These are phyloP conservation scores for Rhizopus delemar DNA, from an alignment of 371 early-diverging fungal genomes.

Conservation along the genomic window DNA sequence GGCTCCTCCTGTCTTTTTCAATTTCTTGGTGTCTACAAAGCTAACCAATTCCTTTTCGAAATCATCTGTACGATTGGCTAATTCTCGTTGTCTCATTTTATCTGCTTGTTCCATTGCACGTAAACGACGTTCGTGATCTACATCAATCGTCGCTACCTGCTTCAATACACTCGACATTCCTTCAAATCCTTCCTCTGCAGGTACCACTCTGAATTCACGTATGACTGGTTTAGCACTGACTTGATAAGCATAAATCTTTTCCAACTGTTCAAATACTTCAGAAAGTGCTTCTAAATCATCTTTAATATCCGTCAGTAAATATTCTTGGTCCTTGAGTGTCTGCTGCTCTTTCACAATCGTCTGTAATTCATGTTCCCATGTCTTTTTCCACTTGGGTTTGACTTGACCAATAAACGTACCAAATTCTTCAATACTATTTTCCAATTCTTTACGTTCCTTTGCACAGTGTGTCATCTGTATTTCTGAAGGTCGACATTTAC, in stretches of 20 bases:
- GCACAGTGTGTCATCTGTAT: constrained; percentile 62
- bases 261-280: constrained; percentile 66
- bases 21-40: constrained; percentile 64
- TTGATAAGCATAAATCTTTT: constrained; percentile 68
- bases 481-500: constrained; percentile 70
- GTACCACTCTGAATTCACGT: constrained; percentile 60
- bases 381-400: constrained; percentile 78
- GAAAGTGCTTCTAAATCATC: constrained; percentile 67
- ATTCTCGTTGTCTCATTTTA: constrained; percentile 68
- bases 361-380: constrained; percentile 82
- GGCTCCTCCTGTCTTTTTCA: constrained; percentile 76
- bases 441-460: constrained; percentile 59
- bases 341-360: constrained; percentile 81
- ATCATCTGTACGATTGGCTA: constrained; percentile 67
- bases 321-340: constrained; percentile 78
- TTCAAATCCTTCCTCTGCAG: constrained; percentile 64
- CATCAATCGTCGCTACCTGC: constrained; percentile 71
- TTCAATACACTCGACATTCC: constrained; percentile 65
- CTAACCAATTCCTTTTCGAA: constrained; percentile 71
- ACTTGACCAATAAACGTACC: constrained; percentile 62
- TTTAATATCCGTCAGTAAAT: constrained; percentile 66
- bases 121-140: constrained; percentile 69
- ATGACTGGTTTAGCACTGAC: constrained; percentile 37
- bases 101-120: constrained; percentile 75
- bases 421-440: constrained; percentile 57